Conservation (phyloP, 1,284 basidiomycete species). For the Takashimella koratensis region DNA sequence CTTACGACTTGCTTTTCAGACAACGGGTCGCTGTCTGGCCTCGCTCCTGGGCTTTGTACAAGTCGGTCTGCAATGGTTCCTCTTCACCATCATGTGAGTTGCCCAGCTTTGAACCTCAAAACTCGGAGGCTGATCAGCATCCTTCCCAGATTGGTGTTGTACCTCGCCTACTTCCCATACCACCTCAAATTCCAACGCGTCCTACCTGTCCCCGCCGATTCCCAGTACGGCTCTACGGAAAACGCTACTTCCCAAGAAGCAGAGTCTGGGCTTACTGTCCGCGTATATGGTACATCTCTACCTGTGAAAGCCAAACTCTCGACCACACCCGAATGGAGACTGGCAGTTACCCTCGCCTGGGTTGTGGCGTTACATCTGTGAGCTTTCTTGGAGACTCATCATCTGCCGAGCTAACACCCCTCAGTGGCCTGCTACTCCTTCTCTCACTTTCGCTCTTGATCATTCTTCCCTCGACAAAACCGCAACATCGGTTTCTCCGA, state of each 20-base stretch:
- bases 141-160: slow-evolving; percentile 69
- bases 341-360: slow-evolving; percentile 71
- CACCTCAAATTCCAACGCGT: slow-evolving; percentile 65
- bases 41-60: slow-evolving; percentile 79
- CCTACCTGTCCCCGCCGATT: slow-evolving; percentile 16
- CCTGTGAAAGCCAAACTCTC: slow-evolving; percentile 12
- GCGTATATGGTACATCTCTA: slow-evolving; percentile 8
- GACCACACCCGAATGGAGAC: slow-evolving; percentile 61
- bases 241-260: neutral
- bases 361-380: slow-evolving; percentile 71
- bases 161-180: slow-evolving; percentile 85
- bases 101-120: neutral
- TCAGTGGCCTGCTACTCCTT: slow-evolving; percentile 28
- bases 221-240: neutral
- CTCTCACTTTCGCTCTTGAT: slow-evolving; percentile 43
- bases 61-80: slow-evolving; percentile 76
- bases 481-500: slow-evolving; percentile 52
- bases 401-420: no score
- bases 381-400: no score
- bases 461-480: slow-evolving; percentile 47
- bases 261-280: neutral
- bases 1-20: slow-evolving; percentile 50
- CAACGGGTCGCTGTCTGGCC: slow-evolving; percentile 70
- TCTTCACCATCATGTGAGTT: slow-evolving; percentile 79
- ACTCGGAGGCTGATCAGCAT: neutral